Evolutionary conservation across 305 asterid species (phyloP), one percentile per base, ranked within the genome.

Genomic region (Fraxinus ornus): DNA sequence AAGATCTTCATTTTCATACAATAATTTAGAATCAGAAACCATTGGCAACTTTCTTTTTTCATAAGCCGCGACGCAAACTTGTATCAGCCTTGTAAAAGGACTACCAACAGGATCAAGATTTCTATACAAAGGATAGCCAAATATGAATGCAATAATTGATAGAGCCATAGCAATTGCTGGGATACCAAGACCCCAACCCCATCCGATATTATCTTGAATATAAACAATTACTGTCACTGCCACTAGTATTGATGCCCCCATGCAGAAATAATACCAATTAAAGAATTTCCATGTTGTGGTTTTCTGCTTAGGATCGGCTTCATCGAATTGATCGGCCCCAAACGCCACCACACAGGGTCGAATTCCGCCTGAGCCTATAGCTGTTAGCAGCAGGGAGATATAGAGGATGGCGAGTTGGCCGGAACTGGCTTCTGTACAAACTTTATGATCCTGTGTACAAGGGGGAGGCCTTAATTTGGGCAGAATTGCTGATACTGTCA

Each of bases 251-350:
- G 98, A 94, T 3, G 81, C 90, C 75, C 98, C 98, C 99, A 95
- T 94, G 90, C 93, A 88, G 84, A 96, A 96, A 77, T 94, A 94
- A 78, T 96, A 94, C 98, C 98, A 96, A 57, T 96, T 96, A 91
- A 96, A 94, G 94, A 94, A 96, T 85, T 90, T 94, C 99, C 99
- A 96, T 1, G 98, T 96, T 6, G 87, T 72, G 17, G 90, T 85
- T 86, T 88, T 96, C 79, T 96, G 95, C 32, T 87, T 75, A 0
- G 97, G 93, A 76, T 94, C 93, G 4, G 89, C 88, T 74, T 94
- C 98, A 44, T 94, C 97, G 30, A 91, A 96, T 35, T 96, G 99
- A 68, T 94, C 97, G 0, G 97, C 98, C 21, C 98, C 97, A 73
- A 94, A 94, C 0, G 98, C 86, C 36, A 93, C 98, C 41, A 94